A percentile compares a stretch with the other conserved stretches of the same genome.
Conservation (phyloP, 2,329 filamentous ascomycete genomes). For the Paecilomyces sp. region DNA sequence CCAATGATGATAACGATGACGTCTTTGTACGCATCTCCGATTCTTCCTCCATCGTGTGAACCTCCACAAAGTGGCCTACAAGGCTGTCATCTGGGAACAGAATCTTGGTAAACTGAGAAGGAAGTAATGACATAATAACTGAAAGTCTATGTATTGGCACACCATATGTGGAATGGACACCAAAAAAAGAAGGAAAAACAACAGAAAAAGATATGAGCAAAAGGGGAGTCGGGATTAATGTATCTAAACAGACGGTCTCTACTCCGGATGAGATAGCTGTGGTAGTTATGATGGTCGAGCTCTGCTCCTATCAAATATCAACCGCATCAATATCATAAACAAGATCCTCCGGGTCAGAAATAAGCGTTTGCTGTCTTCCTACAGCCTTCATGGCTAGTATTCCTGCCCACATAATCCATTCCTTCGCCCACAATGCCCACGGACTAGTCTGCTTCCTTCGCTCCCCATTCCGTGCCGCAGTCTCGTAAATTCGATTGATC, state of each 20-base stretch:
- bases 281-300: neutral
- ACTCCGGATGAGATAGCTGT: neutral
- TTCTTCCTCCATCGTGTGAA: neutral
- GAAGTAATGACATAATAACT: neutral
- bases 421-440: conserved; percentile 20
- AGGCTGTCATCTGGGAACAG: neutral
- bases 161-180: neutral
- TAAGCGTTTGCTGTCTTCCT: conserved; percentile 12
- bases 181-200: neutral
- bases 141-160: neutral
- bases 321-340: conserved; percentile 24
- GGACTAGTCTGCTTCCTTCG: conserved; percentile 15
- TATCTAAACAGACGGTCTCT: neutral
- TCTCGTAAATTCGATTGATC: conserved; percentile 16
- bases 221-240: neutral
- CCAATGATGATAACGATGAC: neutral
- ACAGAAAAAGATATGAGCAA: neutral
- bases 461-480: conserved; percentile 16
- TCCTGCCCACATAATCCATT: conserved; percentile 10
- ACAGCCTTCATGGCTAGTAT: conserved; percentile 12
- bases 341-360: conserved; percentile 15
- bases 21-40: too few relatives aligned
- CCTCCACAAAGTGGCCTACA: neutral
- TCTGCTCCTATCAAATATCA: neutral
- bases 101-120: neutral